Base-by-base conservation (phyloP, 208 protist species). In the Crithidia acanthocephali region DNA sequence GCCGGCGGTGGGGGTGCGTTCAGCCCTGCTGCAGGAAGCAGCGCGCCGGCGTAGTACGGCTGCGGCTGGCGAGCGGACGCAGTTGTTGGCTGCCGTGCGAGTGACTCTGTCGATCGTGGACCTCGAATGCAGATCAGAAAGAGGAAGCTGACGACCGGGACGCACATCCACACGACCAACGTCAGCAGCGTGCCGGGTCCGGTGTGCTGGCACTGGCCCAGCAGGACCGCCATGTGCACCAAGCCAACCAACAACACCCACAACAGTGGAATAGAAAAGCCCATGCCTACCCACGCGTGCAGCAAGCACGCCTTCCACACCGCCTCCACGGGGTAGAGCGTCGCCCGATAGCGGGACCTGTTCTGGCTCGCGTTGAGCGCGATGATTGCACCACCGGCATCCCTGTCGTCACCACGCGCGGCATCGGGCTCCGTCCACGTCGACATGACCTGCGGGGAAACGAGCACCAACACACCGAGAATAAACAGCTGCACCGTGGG, bases 251-350 rank as follows among this genome's bases (percentile, higher is more conserved):
- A 22, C 23, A 94, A 58, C 10, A 61, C 56, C 11, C 80, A 60
- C 13, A 76, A n/a, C 42, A 92, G 74, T 8, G 84, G 68, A 4
- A 94, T 45, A 11, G 75, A 27, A 25, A 91, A 74, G 5, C 78
- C 66, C 63, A 91, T 86, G 40, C 87, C 44, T 59, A 94, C 83
- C 80, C 84, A 92, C 9, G 85, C 69, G 63, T 96, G 88, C 33
- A 96, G 67, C 45, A 86, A n/a, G 25, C 60, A 79, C 10, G 88
- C 63, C 58, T 90, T 94, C 78, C 85, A 90, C 32, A 81, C 79
- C 52, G 81, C 76, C 13, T 91, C 81, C 20, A 81, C 51, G 6
- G 88, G 85, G 48, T 86, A 91, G 20, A 70, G 78, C 13, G 33
- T 51, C 10, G 75, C 53, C 20, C 84, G 76, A 64, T 83, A 89